Base-by-base conservation (phyloP, 345 rosid genomes). In the Citrus unshiu region DNA sequence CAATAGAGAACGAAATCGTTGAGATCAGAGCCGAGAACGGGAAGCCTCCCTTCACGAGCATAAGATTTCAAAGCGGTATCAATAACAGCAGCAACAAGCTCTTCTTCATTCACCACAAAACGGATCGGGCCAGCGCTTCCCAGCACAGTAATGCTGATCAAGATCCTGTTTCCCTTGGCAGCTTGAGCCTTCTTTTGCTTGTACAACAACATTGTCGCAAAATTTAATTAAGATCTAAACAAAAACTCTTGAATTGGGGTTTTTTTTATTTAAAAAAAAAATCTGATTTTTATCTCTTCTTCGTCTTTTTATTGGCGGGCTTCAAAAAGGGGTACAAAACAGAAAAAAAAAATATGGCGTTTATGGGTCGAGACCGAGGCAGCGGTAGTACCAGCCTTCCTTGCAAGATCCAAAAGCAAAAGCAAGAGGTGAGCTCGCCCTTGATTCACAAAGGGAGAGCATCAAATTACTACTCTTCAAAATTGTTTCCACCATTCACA, bases 351-450 rank as follows among this genome's bases (percentile, higher is more conserved):
- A 30, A 74, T 18, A 21, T 2, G 14, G 9, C 18, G 18, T 73
- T 89, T 86, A 94, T 74, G 99, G 99, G 95, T 97, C 98, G 84
- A 92, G 82, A 83, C 98, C 97, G 77, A 89, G 82, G 97, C 99
- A 94, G 92, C 98, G 98, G 67, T 86, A 93, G 95, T 94, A 97
- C 99, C 99, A 97, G 93, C 93, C 98, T 84, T 92, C 93, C 84
- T 93, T 97, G 96, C 99, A 94, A 67, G 99, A 94, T n/a, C 94
- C 99, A 85, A 94, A 96, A 29, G 97, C 85, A 81, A 91, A 96
- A 84, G 88, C 88, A 81, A 84, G 78, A 81, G 84, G 72, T 83
- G 82, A 81, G 93, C 97, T 90, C 98, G 89, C 98, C 98, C 97
- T 91, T 84, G 83, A 76, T 81, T 86, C 80, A 43, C 85, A 83